A percentile compares a stretch with the other conserved stretches of the same genome.
Conservation (phyloP, 306 rosid genomes). For the Lotus japonicus region DNA sequence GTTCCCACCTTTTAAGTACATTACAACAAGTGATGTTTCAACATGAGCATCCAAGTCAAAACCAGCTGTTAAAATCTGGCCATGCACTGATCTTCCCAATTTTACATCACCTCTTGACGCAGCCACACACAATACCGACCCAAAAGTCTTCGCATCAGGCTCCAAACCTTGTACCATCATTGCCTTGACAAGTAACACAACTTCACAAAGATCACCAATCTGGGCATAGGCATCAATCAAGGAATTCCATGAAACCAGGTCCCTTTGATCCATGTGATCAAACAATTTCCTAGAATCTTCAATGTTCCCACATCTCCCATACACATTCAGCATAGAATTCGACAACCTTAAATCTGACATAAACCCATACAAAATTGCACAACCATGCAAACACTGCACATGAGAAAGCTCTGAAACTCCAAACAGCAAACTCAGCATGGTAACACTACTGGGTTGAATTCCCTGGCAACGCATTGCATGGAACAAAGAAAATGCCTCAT, state of each 20-base stretch:
- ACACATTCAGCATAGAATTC: slow-evolving; percentile 51
- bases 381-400: slow-evolving; percentile 61
- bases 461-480: slow-evolving; percentile 43
- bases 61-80: slow-evolving; percentile 55
- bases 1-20: slow-evolving; percentile 52
- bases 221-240: slow-evolving; percentile 49
- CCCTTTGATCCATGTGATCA: slow-evolving; percentile 45
- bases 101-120: slow-evolving; percentile 38
- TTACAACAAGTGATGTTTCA: slow-evolving; percentile 50
- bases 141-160: slow-evolving; percentile 53
- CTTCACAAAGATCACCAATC: slow-evolving; percentile 38
- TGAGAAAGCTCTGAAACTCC: slow-evolving; percentile 40
- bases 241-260: slow-evolving; percentile 65
- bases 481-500: slow-evolving; percentile 38
- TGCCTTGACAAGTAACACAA: slow-evolving; percentile 30
- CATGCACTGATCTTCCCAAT: slow-evolving; percentile 58
- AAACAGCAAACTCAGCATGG: slow-evolving; percentile 47
- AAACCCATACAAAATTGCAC: slow-evolving; percentile 51
- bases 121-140: slow-evolving; percentile 40
- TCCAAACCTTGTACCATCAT: slow-evolving; percentile 40
- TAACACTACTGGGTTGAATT: slow-evolving; percentile 51
- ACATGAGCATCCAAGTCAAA: slow-evolving; percentile 45
- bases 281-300: slow-evolving; percentile 53
- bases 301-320: slow-evolving; percentile 54
- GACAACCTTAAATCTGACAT: slow-evolving; percentile 40